Evolutionary conservation across 805 yeast species (phyloP).

Genomic region (Yamadazyma ubonensis): DNA sequence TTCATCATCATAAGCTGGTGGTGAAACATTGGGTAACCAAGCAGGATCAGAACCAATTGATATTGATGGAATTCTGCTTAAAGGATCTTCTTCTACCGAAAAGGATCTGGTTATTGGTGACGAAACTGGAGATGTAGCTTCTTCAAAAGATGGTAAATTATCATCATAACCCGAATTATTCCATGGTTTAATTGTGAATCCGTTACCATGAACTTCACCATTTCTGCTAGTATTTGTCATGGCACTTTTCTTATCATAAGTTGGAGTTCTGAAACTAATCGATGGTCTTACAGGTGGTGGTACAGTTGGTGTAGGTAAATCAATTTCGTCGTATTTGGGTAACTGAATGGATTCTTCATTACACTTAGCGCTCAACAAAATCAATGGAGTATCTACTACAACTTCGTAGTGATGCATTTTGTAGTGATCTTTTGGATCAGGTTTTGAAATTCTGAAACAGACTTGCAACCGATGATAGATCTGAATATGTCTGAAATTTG

Average conservation of each 20-base stretch:
- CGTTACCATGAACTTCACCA: conserved; percentile 21
- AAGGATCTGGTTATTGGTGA: conserved; percentile 38
- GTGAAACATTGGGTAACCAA: conserved; percentile 26
- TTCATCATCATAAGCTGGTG: conserved; percentile 15
- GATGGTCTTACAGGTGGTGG: conserved; percentile 15
- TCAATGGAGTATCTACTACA: conserved; percentile 73
- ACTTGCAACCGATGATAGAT: conserved; percentile 69
- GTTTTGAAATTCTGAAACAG: conserved; percentile 64
- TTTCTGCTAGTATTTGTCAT: not conserved
- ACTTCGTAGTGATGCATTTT: conserved; percentile 76
- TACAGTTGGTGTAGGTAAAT: conserved; percentile 3
- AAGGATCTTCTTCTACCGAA: conserved; percentile 36
- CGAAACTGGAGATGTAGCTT: conserved; percentile 53
- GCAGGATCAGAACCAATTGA: conserved; percentile 20
- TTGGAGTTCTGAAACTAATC: conserved; percentile 41
- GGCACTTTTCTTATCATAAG: conserved; percentile 19
- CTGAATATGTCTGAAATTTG: conserved; percentile 60
- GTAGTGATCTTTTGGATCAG: conserved; percentile 45
- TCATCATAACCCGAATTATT: conserved; percentile 20
- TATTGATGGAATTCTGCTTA: conserved; percentile 36
- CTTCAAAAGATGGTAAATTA: conserved; percentile 61
- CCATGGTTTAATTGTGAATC: conserved; percentile 32
- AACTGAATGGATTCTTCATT: conserved; percentile 40
- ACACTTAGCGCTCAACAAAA: conserved; percentile 43
- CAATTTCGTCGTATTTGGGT: conserved; percentile 38